Conservation (phyloP, 768 basidiomycete species). For the Hemileccinum rubropunctum region DNA sequence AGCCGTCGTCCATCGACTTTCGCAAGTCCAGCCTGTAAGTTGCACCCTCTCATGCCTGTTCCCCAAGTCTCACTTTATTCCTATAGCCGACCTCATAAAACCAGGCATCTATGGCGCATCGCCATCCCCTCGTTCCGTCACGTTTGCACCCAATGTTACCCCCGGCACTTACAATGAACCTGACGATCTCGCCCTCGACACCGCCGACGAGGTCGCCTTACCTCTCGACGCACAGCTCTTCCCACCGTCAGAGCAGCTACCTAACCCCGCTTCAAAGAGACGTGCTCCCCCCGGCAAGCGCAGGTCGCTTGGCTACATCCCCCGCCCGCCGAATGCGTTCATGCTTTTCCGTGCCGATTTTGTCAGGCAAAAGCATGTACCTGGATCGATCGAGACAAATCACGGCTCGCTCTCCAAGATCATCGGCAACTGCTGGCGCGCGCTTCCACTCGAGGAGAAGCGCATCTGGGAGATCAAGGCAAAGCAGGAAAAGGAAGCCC, state of each 20-base stretch:
- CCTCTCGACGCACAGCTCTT: slow-evolving; percentile 45
- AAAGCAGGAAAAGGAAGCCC: slow-evolving; percentile 70
- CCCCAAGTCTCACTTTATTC: background rate
- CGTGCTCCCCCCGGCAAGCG: slow-evolving; percentile 62
- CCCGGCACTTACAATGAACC: slow-evolving; percentile 47
- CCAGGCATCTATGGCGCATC: slow-evolving; percentile 51
- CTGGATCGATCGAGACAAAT: slow-evolving; percentile 49
- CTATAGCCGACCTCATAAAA: slow-evolving; percentile 41
- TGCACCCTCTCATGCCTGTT: background rate
- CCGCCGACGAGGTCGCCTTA: slow-evolving; percentile 26
- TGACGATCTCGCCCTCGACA: slow-evolving; percentile 25
- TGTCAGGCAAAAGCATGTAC: slow-evolving; percentile 45
- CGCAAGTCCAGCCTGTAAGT: slow-evolving; percentile 27
- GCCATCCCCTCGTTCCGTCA: slow-evolving; percentile 47
- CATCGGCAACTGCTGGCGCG: slow-evolving; percentile 59
- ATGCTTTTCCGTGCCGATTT: slow-evolving; percentile 38
- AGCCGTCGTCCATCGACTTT: slow-evolving; percentile 42
- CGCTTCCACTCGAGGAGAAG: slow-evolving; percentile 69
- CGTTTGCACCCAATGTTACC: slow-evolving; percentile 63
- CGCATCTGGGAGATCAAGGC: slow-evolving; percentile 71
- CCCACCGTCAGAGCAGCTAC: slow-evolving; percentile 47
- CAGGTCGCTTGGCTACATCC: slow-evolving; percentile 47
- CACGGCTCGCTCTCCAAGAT: slow-evolving; percentile 50
- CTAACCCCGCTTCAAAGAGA: slow-evolving; percentile 40
- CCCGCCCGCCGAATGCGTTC: slow-evolving; percentile 32